Evolutionary conservation across 2,329 filamentous ascomycete species (phyloP).

Genomic region (Fusarium sp.): DNA sequence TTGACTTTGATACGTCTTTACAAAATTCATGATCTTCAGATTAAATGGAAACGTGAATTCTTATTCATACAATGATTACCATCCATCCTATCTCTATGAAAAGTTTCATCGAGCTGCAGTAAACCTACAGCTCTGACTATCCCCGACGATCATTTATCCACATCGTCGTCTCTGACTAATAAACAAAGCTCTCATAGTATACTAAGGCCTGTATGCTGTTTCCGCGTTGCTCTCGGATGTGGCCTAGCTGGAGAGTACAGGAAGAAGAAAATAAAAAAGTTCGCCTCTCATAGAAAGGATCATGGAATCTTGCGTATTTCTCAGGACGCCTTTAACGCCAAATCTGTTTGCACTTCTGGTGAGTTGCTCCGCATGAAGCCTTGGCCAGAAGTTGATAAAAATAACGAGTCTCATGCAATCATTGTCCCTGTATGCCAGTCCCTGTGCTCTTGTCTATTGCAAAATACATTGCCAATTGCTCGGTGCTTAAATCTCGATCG

Average conservation of each 20-base stretch:
- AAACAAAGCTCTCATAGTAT: constrained; percentile 32
- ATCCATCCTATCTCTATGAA: constrained; percentile 39
- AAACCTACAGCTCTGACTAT: constrained; percentile 16
- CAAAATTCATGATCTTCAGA: background rate
- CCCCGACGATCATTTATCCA: constrained; percentile 16
- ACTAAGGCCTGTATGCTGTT: constrained; percentile 39
- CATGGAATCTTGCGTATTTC: constrained; percentile 44
- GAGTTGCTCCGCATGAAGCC: constrained; percentile 37
- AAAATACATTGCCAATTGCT: constrained; percentile 27
- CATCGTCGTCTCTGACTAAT: constrained; percentile 19
- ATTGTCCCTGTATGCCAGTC: constrained; percentile 47
- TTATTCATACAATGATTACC: constrained; percentile 48
- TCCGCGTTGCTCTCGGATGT: constrained; percentile 14
- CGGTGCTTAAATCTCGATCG: constrained; percentile 67
- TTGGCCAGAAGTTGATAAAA: constrained; percentile 56
- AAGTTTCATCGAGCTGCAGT: constrained; percentile 15
- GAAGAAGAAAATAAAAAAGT: constrained; percentile 26
- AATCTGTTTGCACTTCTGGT: constrained; percentile 43
- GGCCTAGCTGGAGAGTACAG: constrained; percentile 9
- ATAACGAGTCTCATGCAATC: constrained; percentile 47
- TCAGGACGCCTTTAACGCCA: constrained; percentile 47
- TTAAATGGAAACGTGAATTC: constrained; percentile 37
- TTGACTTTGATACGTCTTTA: background rate
- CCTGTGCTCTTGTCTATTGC: constrained; percentile 42
- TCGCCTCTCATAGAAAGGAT: constrained; percentile 35